Evolutionary conservation across 106 monocot genomes (phyloP), one percentile per base, ranked within the genome.

Genomic region (Dendrobium chrysotoxum): DNA sequence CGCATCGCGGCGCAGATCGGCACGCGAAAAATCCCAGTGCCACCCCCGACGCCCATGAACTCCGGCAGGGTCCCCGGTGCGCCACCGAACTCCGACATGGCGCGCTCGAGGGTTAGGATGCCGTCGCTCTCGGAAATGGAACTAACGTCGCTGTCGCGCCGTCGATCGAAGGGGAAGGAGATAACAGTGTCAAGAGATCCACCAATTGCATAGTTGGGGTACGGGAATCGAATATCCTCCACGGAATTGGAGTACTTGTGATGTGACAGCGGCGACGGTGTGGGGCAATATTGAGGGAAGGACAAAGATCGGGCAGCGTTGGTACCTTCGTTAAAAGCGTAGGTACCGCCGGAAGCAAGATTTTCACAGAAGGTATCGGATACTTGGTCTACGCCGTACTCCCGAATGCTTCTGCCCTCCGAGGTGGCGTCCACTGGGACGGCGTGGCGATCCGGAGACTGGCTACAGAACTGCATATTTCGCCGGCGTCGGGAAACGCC

Each of bases 11-110:
- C 89, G 2, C 94, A 84, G 30, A 78, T 64, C 26, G 97, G 94
- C 4, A 91, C 78, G 13, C 85, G 85, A 84, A 92, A 98, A 83
- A 94, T 90, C 21, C 96, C 93, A 13, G 77, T 16, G 44, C 89
- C 92, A 7, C 97, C 97, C 20, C 97, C 92, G 39, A 53, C 71
- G 11, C 92, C 97, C 20, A 81, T 83, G 82, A 98, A 98, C 82
- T 98, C 97, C 45, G 94, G 94, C 5, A 98, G 65, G 11, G 83
- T 74, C 0, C 86, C 84, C 10, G 81, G 78, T 4, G 79, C 82
- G 17, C 88, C 86, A n/a, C 90, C 86, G 71, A 78, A 88, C 85
- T 87, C 90, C 31, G 90, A 83, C 88, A 89, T 88, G 67, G 82
- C 88, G 17, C 80, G 79, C 41, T 91, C 85, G n/a, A 87, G 83